Evolutionary conservation across 78 protist species (phyloP), one percentile per base, ranked within the genome.

Genomic region (Isochrysis galbana): DNA sequence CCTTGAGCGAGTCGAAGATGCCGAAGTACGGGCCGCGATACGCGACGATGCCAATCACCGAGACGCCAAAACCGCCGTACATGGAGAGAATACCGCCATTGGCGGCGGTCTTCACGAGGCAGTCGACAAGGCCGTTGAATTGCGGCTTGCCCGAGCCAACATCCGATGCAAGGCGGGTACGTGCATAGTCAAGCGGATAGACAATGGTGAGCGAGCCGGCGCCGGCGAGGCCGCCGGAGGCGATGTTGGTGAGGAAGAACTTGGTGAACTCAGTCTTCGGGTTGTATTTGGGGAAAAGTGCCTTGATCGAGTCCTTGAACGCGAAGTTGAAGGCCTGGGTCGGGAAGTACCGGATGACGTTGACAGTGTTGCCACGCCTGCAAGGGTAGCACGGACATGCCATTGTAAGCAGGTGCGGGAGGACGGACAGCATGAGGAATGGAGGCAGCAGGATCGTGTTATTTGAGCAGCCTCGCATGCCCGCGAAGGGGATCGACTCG

Each of bases 171-270:
- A 84, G 91, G 91, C 99, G 98, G 46, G 99, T 98, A 82, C 99
- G 98, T 87, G 99, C 99, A 91, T 93, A 98, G 95, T 98, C 99
- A 39, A 98, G 95, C 61, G 99, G 95, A 97, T 98, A 98, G 38
- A 98, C 99, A 91, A 98, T 93, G 91, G 91, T 45, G 47, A 98
- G 95, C 46, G 99, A 97, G 47, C 96, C 80, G 34, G 99, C 99
- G 90, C 99, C 99, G 46, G 99, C 99, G 38, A 94, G 93, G 88
- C 99, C 99, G n/a, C 99, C 99, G 19, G 99, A 97, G 36, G 97
- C 96, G 61, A 98, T 89, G 96, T 98, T 97, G 89, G 94, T 96
- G 22, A 70, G 72, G 93, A 98, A 96, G 93, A 74, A 80, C 32
- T 0, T 25, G 25, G 55, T 11, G 96, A 89, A 94, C 25, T 45